Conservation (phyloP, 192 early-diverging fungal genomes). For the Backusella sp. region DNA sequence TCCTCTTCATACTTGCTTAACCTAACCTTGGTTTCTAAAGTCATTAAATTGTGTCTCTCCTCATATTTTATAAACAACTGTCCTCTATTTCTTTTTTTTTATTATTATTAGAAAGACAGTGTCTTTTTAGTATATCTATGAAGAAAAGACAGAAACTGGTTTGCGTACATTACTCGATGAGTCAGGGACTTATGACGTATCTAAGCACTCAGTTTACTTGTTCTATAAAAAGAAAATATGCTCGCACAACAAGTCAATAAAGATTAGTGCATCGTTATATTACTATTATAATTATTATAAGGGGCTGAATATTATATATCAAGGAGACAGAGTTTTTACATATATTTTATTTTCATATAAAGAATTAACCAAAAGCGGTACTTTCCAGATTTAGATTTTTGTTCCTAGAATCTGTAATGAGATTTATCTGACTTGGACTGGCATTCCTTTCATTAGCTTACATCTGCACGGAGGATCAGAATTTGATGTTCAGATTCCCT, state of each 20-base stretch:
- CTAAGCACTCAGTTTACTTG: neutral
- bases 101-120: neutral
- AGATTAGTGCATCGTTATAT: neutral
- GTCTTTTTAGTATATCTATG: neutral
- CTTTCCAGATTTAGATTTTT: neutral
- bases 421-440: neutral
- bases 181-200: neutral
- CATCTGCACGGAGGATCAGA: neutral
- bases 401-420: neutral
- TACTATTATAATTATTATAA: neutral
- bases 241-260: neutral
- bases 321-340: neutral
- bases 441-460: neutral
- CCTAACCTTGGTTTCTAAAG: neutral
- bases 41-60: neutral
- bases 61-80: slow-evolving; percentile 4
- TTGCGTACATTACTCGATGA: neutral
- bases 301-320: neutral
- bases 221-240: neutral
- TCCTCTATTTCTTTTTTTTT: neutral
- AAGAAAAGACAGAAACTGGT: neutral
- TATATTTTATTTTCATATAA: neutral
- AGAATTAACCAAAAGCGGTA: neutral
- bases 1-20: neutral
- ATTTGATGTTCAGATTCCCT: neutral